phyloP scores from a whole-genome alignment of 495 filamentous ascomycete species.

The Lepidopterella palustris region DNA sequence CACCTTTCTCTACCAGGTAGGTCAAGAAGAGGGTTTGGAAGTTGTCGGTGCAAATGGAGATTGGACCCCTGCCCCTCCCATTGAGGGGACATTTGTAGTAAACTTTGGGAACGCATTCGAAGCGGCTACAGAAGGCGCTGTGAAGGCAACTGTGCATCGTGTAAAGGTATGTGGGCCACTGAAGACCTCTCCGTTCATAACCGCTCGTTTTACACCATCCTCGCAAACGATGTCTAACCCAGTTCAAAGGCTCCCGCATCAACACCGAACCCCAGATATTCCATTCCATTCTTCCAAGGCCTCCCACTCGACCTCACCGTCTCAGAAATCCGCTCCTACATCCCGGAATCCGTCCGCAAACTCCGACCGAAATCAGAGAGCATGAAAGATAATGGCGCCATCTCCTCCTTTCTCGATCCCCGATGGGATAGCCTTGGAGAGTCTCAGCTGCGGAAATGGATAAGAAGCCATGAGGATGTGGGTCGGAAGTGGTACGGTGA shows the following conservation, averaged over 20 bases:
- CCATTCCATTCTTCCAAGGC: conserved; percentile 49
- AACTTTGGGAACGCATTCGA: conserved; percentile 56
- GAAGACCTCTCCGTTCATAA: not conserved
- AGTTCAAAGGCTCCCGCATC: conserved; percentile 13
- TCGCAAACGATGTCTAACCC: not conserved
- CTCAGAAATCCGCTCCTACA: conserved; percentile 24
- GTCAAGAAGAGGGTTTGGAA: conserved; percentile 44
- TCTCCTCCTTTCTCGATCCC: conserved; percentile 26
- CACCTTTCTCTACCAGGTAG: conserved; percentile 50
- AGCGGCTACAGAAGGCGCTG: conserved; percentile 47
- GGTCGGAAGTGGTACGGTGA: conserved; percentile 26
- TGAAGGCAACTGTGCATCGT: conserved; percentile 49
- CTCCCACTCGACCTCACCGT: conserved; percentile 33
- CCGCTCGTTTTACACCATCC: not conserved
- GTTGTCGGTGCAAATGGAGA: conserved; percentile 43
- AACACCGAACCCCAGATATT: conserved; percentile 19
- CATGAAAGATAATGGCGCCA: not conserved
- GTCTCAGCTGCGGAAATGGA: conserved; percentile 32
- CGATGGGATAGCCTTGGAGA: conserved; percentile 31
- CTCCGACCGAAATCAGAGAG: conserved; percentile 11
- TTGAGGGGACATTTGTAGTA: conserved; percentile 48
- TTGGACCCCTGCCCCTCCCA: conserved; percentile 47
- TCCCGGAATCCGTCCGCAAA: conserved; percentile 24
- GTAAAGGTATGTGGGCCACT: conserved; percentile 29
- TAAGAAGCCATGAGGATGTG: conserved; percentile 29